phyloP scores from a whole-genome alignment of 441 rosid species.

The Euphorbia corollata region DNA sequence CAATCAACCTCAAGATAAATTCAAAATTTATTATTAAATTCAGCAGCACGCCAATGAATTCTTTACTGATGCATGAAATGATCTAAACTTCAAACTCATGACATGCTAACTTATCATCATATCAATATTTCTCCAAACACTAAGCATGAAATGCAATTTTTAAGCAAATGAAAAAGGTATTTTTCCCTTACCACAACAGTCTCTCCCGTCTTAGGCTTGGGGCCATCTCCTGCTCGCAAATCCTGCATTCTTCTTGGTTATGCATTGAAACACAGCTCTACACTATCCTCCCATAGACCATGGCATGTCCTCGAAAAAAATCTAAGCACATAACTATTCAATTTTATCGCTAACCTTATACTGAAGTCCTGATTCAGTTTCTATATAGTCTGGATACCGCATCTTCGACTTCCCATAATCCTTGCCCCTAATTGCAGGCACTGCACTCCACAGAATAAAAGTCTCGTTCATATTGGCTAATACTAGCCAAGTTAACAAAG shows the following conservation, averaged over 20 bases:
- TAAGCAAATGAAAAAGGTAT: not conserved
- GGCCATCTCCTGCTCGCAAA: conserved; percentile 69
- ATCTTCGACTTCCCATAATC: conserved; percentile 91
- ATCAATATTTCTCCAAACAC: not conserved
- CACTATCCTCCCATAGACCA: not conserved
- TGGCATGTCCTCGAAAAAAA: not conserved
- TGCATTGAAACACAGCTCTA: conserved; percentile 17
- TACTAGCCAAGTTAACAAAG: not conserved
- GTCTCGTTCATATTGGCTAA: not conserved
- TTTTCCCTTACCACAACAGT: conserved; percentile 61
- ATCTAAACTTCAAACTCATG: not conserved
- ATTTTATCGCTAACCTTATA: conserved; percentile 46
- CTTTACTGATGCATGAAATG: not conserved
- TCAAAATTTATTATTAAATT: conserved; percentile 6
- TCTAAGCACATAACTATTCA: not conserved
- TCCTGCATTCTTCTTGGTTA: conserved; percentile 45
- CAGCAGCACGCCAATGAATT: not conserved
- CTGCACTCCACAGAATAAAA: conserved; percentile 26
- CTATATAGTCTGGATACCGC: conserved; percentile 75
- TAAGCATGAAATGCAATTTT: not conserved
- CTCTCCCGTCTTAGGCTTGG: conserved; percentile 68
- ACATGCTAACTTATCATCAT: conserved; percentile 1
- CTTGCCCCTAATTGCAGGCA: conserved; percentile 92
- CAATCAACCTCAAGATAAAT: conserved; percentile 65
- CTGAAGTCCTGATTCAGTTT: conserved; percentile 86